Evolutionary conservation across 208 protist genomes (phyloP).

Genomic region (Leishmania tropica): DNA sequence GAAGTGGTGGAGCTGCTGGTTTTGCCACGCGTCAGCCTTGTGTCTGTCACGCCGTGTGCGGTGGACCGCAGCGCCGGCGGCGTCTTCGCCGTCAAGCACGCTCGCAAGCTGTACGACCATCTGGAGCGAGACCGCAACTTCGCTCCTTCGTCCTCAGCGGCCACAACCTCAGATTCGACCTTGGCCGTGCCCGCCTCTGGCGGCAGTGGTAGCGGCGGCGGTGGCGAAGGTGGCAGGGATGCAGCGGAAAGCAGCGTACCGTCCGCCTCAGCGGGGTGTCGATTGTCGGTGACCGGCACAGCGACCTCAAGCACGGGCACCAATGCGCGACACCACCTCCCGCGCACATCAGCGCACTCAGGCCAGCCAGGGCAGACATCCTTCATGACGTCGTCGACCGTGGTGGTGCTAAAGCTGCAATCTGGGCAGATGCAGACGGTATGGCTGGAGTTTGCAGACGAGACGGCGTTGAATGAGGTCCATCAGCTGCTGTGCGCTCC

Average conservation of each 20-base stretch:
- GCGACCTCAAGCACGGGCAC: background rate
- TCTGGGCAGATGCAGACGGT: constrained; percentile 30
- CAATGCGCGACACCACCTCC: background rate
- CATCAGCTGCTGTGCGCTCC: constrained; percentile 24
- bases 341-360: background rate
- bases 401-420: constrained; percentile 29
- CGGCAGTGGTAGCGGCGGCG: constrained; percentile 13
- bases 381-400: background rate
- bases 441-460: constrained; percentile 37
- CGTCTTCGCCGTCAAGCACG: constrained; percentile 29
- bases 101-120: constrained; percentile 26
- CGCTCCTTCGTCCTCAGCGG: background rate
- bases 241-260: background rate
- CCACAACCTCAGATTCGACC: background rate
- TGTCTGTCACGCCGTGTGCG: constrained; percentile 27
- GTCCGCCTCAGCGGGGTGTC: background rate
- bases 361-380: background rate
- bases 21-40: constrained; percentile 32
- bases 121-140: constrained; percentile 4
- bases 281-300: background rate
- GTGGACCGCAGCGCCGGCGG: constrained; percentile 27
- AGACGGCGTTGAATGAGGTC: constrained; percentile 23
- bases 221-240: background rate
- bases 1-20: constrained; percentile 29
- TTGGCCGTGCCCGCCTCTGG: background rate